Conservation (phyloP, 2,329 filamentous ascomycete genomes). For the Myriosclerotinia curreyana region DNA sequence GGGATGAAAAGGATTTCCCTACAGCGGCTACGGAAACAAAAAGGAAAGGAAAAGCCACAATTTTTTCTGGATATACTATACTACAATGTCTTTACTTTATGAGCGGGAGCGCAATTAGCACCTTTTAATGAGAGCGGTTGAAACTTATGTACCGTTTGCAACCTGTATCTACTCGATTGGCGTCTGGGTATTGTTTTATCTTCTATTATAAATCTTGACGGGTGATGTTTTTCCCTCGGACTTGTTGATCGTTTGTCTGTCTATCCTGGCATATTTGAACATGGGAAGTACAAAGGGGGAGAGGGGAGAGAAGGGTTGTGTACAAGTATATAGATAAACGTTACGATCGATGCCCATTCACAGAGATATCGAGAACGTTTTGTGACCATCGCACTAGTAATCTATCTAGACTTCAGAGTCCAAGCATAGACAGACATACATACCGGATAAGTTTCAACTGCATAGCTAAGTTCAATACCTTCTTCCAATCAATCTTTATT, state of each 20-base stretch:
- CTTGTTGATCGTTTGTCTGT: no score
- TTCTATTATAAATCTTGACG: not conserved
- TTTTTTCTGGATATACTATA: constrained; percentile 14
- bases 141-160: not conserved
- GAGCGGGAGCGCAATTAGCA: constrained; percentile 1
- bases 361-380: no score
- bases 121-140: constrained; percentile 12
- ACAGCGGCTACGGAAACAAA: constrained; percentile 10
- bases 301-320: not conserved
- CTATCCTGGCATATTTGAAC: no score
- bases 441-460: no score
- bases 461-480: no score
- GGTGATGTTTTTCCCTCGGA: not conserved
- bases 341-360: no score
- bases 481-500: not conserved
- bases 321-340: no score
- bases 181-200: no score
- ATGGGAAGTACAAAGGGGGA: not conserved
- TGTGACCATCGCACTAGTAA: no score
- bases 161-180: no score
- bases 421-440: no score
- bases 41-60: not conserved
- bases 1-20: not conserved
- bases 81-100: constrained; percentile 11
- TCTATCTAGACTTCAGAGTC: no score